These are phyloP conservation scores for Helicocarpus griseus DNA, from an alignment of 2,329 filamentous ascomycete species.

Conservation along the genomic window DNA sequence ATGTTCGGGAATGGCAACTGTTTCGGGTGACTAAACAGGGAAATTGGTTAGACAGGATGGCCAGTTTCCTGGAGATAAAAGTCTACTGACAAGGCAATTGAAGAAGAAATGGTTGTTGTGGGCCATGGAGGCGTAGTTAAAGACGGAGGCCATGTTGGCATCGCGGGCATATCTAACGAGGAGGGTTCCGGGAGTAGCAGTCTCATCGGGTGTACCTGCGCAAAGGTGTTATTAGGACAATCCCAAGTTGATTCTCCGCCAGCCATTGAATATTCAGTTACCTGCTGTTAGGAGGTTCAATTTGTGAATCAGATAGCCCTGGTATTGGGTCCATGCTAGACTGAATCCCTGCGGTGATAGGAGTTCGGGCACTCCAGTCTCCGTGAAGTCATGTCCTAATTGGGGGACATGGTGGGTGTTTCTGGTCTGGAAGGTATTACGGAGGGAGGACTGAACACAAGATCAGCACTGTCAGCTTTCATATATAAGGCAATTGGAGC, in stretches of 20 bases:
- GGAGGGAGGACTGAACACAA: conserved; percentile 21
- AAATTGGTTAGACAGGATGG: conserved; percentile 17
- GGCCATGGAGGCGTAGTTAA: conserved; percentile 96
- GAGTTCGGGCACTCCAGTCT: conserved; percentile 57
- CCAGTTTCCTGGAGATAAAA: conserved; percentile 20
- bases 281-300: conserved; percentile 66
- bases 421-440: conserved; percentile 28
- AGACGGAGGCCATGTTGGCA: conserved; percentile 64
- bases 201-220: conserved; percentile 55
- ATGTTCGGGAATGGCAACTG: conserved; percentile 43
- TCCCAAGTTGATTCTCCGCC: not conserved
- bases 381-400: conserved; percentile 40
- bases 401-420: conserved; percentile 38
- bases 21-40: conserved; percentile 28
- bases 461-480: conserved; percentile 13
- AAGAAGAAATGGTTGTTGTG: conserved; percentile 68
- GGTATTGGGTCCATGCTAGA: conserved; percentile 75
- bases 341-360: conserved; percentile 61
- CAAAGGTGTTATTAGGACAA: not conserved
- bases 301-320: conserved; percentile 61
- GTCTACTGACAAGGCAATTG: conserved; percentile 33
- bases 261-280: conserved; percentile 27
- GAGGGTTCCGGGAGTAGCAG: conserved; percentile 55
- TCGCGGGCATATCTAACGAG: conserved; percentile 68
- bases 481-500: conserved; percentile 6